Percentiles rank a stretch among this genome's conserved stretches.
Conservation (phyloP, 306 rosid genomes). For the Erythrophleum fordii region DNA sequence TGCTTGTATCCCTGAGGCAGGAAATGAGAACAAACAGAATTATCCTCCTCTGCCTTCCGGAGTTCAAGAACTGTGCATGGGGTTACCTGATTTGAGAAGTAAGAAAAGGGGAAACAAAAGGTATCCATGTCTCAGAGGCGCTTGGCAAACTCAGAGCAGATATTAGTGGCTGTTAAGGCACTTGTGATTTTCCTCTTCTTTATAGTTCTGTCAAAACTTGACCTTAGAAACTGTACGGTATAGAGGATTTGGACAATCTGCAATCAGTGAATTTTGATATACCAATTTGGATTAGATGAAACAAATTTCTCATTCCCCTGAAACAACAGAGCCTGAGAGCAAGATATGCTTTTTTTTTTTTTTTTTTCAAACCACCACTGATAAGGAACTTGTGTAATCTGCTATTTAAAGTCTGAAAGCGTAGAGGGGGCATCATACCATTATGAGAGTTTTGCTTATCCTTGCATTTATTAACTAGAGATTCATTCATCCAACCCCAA, state of each 20-base stretch:
- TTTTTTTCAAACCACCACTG: too few relatives aligned
- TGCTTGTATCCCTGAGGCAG: conserved; percentile 42
- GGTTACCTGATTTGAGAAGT: conserved; percentile 74
- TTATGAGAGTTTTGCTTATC: too few relatives aligned
- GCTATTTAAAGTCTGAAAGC: too few relatives aligned
- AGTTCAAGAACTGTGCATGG: conserved; percentile 85
- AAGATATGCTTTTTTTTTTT: too few relatives aligned
- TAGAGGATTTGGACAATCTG: background rate
- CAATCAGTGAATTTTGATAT: too few relatives aligned
- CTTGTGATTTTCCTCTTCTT: conserved; percentile 13
- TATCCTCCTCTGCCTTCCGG: conserved; percentile 56
- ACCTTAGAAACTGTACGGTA: background rate
- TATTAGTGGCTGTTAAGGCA: conserved; percentile 71
- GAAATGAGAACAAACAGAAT: conserved; percentile 44
- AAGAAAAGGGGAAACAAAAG: conserved; percentile 87
- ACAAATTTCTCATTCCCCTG: too few relatives aligned
- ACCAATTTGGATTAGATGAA: too few relatives aligned
- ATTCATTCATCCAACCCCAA: too few relatives aligned
- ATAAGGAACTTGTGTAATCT: too few relatives aligned
- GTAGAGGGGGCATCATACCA: too few relatives aligned
- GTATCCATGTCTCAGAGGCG: conserved; percentile 76
- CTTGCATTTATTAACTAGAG: too few relatives aligned
- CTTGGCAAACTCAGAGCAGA: conserved; percentile 84
- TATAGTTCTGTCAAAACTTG: background rate
- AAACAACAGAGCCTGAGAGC: too few relatives aligned